phyloP scores from a whole-genome alignment of 2,329 filamentous ascomycete species.

The Westerdykella ornata region DNA sequence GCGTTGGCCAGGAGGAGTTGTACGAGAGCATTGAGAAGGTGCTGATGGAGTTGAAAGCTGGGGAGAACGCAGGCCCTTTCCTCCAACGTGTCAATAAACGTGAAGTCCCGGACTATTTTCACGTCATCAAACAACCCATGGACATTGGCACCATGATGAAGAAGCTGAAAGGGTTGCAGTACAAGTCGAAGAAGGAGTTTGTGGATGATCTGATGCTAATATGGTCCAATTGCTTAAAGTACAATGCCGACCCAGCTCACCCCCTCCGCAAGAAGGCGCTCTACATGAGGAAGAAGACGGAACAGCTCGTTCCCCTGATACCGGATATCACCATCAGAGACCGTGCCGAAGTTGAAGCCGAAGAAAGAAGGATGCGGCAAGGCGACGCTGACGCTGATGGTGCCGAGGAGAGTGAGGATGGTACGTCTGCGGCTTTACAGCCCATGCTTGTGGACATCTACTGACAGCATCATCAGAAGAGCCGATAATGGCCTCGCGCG shows the following conservation, averaged over 20 bases:
- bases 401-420: conserved; percentile 85
- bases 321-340: conserved; percentile 87
- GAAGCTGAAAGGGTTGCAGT: conserved; percentile 67
- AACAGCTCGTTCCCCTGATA: conserved; percentile 91
- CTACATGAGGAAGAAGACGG: conserved; percentile 94
- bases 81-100: conserved; percentile 91
- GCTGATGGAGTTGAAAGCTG: conserved; percentile 90
- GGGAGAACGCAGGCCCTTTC: conserved; percentile 96
- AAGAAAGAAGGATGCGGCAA: conserved; percentile 68
- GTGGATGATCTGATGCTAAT: conserved; percentile 90
- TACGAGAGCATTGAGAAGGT: conserved; percentile 98
- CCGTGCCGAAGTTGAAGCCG: conserved; percentile 79
- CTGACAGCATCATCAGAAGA: conserved; percentile 45
- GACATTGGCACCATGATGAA: conserved; percentile 97
- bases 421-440: conserved; percentile 18
- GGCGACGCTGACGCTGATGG: conserved; percentile 75
- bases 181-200: conserved; percentile 75
- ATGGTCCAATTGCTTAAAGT: conserved; percentile 94
- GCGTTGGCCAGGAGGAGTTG: conserved; percentile 92
- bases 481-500: conserved; percentile 87
- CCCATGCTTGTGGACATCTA: neutral
- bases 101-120: conserved; percentile 93
- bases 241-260: conserved; percentile 85
- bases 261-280: conserved; percentile 87
- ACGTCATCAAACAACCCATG: conserved; percentile 93